Evolutionary conservation across 169 alveolate genomes (phyloP), one percentile per base, ranked within the genome.

Genomic region (Eimeria praecox): DNA sequence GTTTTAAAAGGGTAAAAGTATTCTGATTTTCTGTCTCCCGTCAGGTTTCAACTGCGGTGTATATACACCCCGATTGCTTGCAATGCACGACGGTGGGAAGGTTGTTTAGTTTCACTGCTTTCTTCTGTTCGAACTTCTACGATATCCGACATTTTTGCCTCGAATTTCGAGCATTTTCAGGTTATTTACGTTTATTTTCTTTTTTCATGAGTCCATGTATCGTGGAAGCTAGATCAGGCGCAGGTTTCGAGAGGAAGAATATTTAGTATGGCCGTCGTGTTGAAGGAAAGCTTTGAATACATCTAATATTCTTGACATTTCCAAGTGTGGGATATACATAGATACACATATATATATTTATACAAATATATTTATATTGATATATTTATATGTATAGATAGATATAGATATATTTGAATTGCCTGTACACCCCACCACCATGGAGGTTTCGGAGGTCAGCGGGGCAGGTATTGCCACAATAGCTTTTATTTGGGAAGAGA

Each of bases 381-480:
- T 12, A 49, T 22, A 66, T 22, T 5, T 66, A 66, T 5, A 30
- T 30, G 16, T 9, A 66, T 16, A 9, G 6, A 27, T 66, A 4
- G n/a, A n/a, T n/a, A n/a, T n/a, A n/a, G n/a, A 49, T 5, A 49
- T 49, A 8, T 49, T 49, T 12, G 89, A 78, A 9, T 20, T 33
- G 89, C 3, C 64, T 8, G 89, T 78, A 24, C 59, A 49, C 56
- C 56, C 56, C 56, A 49, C 56, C 56, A 40, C 66, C 27, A 78
- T 78, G 89, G 89, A 78, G 89, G 89, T 33, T 18, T 24, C 89
- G 89, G 89, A 78, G 1, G 35, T 78, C 64, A 78, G 64, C 66
- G 89, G 89, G 59, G 89, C 89, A 42, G 89, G 89, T 20, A 78
- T 78, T 12, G 89, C 59, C 27, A 42, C 89, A 16, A 78, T 78